Conservation (phyloP, 106 monocot species). For the Apostasia shenzhenica region DNA sequence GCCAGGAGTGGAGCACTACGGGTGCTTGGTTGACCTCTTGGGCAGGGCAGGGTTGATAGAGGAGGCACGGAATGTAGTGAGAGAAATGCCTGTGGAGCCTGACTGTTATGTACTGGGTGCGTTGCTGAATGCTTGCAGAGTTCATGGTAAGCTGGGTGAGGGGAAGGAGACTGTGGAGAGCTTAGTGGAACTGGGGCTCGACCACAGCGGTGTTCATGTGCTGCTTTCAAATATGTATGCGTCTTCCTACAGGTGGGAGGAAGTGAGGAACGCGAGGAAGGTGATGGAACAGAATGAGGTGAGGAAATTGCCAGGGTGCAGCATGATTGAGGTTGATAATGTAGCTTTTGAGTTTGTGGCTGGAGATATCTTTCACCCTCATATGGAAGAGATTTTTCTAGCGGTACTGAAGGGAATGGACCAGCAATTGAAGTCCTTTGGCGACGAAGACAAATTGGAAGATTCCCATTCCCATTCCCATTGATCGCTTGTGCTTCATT, state of each 20-base stretch:
- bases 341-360: constrained; percentile 63
- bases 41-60: constrained; percentile 57
- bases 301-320: constrained; percentile 77
- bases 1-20: constrained; percentile 79
- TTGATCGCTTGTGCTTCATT: too few relatives aligned
- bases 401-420: constrained; percentile 22
- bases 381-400: constrained; percentile 31
- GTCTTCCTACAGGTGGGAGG: constrained; percentile 41
- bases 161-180: constrained; percentile 36
- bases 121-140: constrained; percentile 61
- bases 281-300: constrained; percentile 64
- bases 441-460: not conserved
- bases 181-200: constrained; percentile 43
- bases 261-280: constrained; percentile 57
- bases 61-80: constrained; percentile 48
- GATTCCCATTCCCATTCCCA: too few relatives aligned
- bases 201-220: constrained; percentile 70
- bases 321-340: constrained; percentile 76
- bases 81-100: constrained; percentile 63
- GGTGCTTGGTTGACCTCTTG: constrained; percentile 70
- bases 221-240: constrained; percentile 84
- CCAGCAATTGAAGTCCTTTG: constrained; percentile 38
- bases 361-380: constrained; percentile 38
- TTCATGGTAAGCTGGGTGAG: constrained; percentile 38
- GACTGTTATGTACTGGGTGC: constrained; percentile 81